phyloP scores from a whole-genome alignment of 2,329 filamentous ascomycete species.

The Mollisia scopiformis region DNA sequence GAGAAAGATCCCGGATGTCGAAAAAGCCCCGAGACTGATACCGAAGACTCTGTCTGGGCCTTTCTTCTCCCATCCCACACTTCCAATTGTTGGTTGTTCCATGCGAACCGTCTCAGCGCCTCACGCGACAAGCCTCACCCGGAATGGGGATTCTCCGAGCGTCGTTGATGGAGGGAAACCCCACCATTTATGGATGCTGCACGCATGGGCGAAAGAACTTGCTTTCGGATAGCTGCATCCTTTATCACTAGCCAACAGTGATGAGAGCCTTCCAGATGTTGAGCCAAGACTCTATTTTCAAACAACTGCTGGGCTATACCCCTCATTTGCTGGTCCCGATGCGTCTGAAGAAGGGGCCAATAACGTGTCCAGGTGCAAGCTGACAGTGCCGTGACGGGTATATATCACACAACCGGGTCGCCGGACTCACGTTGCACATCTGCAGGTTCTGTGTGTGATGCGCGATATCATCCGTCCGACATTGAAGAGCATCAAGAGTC shows the following conservation, averaged over 20 bases:
- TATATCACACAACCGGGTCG: neutral
- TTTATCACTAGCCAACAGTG: neutral
- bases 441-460: neutral
- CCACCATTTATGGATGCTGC: neutral
- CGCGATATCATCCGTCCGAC: neutral
- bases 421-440: neutral
- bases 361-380: neutral
- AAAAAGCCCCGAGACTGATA: no score
- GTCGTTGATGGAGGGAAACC: neutral
- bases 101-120: no score
- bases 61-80: no score
- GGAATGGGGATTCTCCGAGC: neutral
- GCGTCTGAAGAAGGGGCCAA: neutral
- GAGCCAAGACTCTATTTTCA: neutral
- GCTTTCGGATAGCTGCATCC: neutral
- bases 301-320: no score
- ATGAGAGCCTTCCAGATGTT: neutral
- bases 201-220: neutral
- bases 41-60: no score
- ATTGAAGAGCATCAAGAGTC: neutral
- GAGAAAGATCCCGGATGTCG: no score
- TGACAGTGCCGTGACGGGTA: conserved; percentile 4
- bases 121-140: neutral
- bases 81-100: no score
- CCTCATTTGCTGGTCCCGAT: neutral